phyloP scores from a whole-genome alignment of 352 stramenopile species.

The Phytophthora tentaculata region DNA sequence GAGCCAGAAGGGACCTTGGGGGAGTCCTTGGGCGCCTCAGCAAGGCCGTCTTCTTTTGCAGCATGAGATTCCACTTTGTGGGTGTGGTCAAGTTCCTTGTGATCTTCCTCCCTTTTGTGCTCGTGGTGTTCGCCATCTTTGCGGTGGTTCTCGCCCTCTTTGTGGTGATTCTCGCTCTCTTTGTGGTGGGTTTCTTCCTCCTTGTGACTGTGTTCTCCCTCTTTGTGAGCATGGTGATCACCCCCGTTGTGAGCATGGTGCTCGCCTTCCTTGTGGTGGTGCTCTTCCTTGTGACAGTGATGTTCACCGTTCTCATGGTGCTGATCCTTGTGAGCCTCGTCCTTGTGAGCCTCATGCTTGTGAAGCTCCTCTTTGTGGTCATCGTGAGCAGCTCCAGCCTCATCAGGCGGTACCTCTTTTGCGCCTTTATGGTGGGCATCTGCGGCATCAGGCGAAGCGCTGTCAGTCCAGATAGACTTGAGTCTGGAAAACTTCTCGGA shows the following conservation, averaged over 20 bases:
- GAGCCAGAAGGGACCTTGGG: slow-evolving; percentile 14
- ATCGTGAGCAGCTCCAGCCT: slow-evolving; percentile 1
- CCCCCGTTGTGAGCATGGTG: slow-evolving; percentile 2
- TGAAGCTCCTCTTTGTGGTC: slow-evolving; percentile 3
- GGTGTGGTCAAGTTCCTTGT: slow-evolving; percentile 11
- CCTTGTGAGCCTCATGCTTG: too few relatives aligned
- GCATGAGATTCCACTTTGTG: slow-evolving; percentile 21
- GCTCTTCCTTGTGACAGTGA: slow-evolving; percentile 4
- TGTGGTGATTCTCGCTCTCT: neutral
- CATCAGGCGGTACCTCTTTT: slow-evolving; percentile 38
- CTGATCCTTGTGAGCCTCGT: slow-evolving; percentile 4
- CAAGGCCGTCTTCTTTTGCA: slow-evolving; percentile 21
- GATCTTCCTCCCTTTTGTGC: slow-evolving; percentile 10
- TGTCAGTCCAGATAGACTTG: slow-evolving; percentile 65
- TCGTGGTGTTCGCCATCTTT: slow-evolving; percentile 13
- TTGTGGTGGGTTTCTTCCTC: slow-evolving; percentile 13
- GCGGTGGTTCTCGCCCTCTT: slow-evolving; percentile 17
- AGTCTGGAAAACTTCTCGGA: slow-evolving; percentile 77
- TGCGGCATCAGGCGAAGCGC: slow-evolving; percentile 14
- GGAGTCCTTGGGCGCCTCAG: slow-evolving; percentile 24
- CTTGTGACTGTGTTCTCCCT: neutral
- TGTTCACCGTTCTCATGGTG: slow-evolving; percentile 5
- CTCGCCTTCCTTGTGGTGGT: slow-evolving; percentile 1
- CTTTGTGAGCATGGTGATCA: slow-evolving; percentile 4
- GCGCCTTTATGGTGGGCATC: slow-evolving; percentile 44